A percentile compares a stretch with the other conserved stretches of the same genome.
phyloP scores from a whole-genome alignment of 2,329 filamentous ascomycete species.

The Lanzia echinophila region DNA sequence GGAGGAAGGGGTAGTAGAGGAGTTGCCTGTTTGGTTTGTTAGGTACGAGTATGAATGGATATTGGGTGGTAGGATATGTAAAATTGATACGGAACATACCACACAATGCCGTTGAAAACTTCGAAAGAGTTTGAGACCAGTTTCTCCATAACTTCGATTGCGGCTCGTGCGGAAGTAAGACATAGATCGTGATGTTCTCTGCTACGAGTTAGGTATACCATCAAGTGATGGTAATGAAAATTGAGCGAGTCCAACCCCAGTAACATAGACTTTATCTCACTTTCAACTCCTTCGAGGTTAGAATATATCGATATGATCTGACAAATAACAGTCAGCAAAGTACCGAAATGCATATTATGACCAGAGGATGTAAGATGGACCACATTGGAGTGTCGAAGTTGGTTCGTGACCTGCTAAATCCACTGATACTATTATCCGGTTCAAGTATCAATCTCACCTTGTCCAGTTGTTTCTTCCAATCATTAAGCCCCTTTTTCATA shows the following conservation, averaged over 20 bases:
- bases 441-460: neutral
- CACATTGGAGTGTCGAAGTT: no score
- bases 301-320: no score
- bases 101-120: conserved; percentile 15
- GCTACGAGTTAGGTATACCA: conserved; percentile 12
- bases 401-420: no score
- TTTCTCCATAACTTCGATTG: conserved; percentile 6
- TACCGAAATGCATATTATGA: no score
- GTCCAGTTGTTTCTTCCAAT: neutral
- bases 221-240: conserved; percentile 16
- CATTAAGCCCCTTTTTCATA: neutral
- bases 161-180: conserved; percentile 1
- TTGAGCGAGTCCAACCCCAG: conserved; percentile 11
- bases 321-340: no score
- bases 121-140: conserved; percentile 12
- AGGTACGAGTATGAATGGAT: neutral
- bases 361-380: no score
- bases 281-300: neutral
- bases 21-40: conserved; percentile 11
- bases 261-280: conserved; percentile 5
- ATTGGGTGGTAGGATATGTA: no score
- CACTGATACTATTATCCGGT: no score
- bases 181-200: conserved; percentile 7
- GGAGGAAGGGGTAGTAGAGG: conserved; percentile 16
- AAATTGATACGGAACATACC: conserved; percentile 4